phyloP scores from a whole-genome alignment of 257 asterid genomes.

The Solanum clarkiae region DNA sequence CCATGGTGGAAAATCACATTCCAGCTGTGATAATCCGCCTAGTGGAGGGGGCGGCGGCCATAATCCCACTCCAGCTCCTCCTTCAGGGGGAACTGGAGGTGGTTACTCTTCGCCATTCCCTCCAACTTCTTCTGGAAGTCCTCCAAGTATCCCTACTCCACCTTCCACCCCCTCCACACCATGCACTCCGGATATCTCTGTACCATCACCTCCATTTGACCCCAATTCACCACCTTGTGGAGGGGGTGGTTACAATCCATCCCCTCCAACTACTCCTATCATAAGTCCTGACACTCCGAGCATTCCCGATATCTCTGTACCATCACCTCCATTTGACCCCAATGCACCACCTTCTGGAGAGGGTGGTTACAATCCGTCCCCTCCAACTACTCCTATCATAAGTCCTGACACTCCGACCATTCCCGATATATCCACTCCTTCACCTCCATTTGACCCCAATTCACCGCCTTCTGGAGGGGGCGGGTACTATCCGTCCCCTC shows the following conservation, averaged over 20 bases:
- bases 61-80: constrained; percentile 32
- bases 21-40: constrained; percentile 63
- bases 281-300: not conserved
- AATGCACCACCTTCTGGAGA: not conserved
- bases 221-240: not conserved
- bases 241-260: not conserved
- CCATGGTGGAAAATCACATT: constrained; percentile 40
- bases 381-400: not conserved
- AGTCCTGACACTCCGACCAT: not conserved
- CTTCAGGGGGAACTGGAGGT: constrained; percentile 2
- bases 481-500: not conserved
- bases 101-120: not conserved
- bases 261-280: not conserved
- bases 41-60: constrained; percentile 38
- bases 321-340: not conserved
- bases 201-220: not conserved
- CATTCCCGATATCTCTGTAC: not conserved
- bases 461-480: not conserved
- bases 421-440: not conserved
- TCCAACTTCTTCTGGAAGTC: constrained; percentile 3
- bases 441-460: not conserved
- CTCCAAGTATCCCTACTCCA: not conserved
- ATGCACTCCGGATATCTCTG: not conserved
- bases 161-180: not conserved
- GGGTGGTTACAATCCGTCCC: not conserved